Evolutionary conservation across 1,284 basidiomycete species (phyloP).

Genomic region (Naganishia sp.): DNA sequence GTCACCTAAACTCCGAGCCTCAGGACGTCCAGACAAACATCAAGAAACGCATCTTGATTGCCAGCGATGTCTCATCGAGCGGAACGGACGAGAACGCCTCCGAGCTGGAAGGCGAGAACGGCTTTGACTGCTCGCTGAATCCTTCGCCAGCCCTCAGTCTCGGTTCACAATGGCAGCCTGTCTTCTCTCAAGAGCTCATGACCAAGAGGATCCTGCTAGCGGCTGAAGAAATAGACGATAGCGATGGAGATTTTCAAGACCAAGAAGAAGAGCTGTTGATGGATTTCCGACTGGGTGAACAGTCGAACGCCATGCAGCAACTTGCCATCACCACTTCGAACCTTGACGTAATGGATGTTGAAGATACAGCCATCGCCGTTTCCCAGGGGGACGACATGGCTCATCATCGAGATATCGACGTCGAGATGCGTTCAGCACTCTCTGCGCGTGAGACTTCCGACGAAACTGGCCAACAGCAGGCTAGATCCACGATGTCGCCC

Average conservation of each 20-base stretch:
- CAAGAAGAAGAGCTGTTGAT: neutral
- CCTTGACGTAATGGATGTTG: neutral
- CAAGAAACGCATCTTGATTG: neutral
- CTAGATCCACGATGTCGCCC: no score
- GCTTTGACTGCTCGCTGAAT: no score
- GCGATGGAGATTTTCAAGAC: constrained; percentile 5
- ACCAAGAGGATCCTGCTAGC: constrained; percentile 5
- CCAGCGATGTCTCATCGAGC: neutral
- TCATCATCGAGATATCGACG: no score
- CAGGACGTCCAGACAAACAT: neutral
- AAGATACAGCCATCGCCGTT: neutral
- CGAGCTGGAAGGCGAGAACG: neutral
- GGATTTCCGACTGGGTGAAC: neutral
- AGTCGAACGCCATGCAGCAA: neutral
- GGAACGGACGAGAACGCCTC: neutral
- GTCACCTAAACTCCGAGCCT: no score
- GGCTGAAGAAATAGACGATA: constrained; percentile 16
- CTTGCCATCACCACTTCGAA: neutral
- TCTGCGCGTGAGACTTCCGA: no score
- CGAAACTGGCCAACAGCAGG: no score
- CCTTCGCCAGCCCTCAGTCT: neutral
- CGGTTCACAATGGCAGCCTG: neutral
- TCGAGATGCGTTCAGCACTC: no score
- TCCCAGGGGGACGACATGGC: neutral
- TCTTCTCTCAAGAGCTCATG: neutral